phyloP scores from a whole-genome alignment of 257 asterid genomes.

The Salvia rosmarinus region DNA sequence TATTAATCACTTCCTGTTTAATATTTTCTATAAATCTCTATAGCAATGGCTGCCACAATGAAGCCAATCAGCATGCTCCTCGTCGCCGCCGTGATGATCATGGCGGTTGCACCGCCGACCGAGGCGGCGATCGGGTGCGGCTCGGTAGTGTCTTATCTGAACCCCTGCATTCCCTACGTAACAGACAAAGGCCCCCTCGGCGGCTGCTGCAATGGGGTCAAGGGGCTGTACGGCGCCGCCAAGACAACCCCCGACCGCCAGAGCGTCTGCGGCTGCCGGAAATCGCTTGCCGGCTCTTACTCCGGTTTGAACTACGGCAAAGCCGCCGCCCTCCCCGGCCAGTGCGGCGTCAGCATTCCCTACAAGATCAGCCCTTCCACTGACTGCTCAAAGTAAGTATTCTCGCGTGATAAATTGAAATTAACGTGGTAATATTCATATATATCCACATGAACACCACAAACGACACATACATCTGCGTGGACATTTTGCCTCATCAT shows the following conservation, averaged over 20 bases:
- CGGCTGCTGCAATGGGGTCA: constrained; percentile 39
- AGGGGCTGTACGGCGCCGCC: constrained; percentile 4
- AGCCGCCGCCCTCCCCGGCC: constrained; percentile 1
- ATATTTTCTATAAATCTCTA: not conserved
- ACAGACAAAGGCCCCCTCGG: not conserved
- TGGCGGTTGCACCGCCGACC: constrained; percentile 12
- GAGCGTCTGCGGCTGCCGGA: constrained; percentile 4
- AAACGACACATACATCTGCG: no score
- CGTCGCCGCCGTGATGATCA: constrained; percentile 11
- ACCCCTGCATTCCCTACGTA: constrained; percentile 30
- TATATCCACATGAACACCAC: no score
- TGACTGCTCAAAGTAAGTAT: constrained; percentile 1
- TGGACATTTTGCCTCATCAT: no score
- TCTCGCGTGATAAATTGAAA: no score
- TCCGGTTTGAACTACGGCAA: not conserved
- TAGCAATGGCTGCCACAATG: not conserved
- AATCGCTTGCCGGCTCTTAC: not conserved
- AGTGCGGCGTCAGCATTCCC: constrained; percentile 6
- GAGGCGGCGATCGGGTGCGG: constrained; percentile 36
- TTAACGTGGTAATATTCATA: no score
- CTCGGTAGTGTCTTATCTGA: not conserved
- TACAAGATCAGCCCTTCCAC: constrained; percentile 20
- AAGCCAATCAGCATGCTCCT: constrained; percentile 15
- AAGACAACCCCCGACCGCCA: constrained; percentile 33
- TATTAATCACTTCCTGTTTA: no score